Percentiles rank a stretch among this genome's conserved stretches.
phyloP scores from a whole-genome alignment of 495 filamentous ascomycete genomes.

The Tuber aestivum region DNA sequence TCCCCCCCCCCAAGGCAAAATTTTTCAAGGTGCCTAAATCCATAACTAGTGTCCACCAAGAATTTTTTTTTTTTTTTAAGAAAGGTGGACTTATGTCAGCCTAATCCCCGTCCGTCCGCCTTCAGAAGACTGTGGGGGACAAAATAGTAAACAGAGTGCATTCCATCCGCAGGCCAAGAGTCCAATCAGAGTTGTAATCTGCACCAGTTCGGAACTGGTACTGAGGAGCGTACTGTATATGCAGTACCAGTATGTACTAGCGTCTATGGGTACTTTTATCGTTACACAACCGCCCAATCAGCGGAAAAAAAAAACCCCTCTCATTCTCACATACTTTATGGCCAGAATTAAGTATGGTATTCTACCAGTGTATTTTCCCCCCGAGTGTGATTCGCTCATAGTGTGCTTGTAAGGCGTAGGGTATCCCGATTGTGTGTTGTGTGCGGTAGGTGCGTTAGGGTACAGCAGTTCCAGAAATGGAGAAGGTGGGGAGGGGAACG shows the following conservation, averaged over 20 bases:
- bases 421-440: background rate
- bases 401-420: background rate
- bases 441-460: background rate
- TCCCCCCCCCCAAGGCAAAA: background rate
- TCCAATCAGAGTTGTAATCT: background rate
- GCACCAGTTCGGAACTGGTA: background rate
- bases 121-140: background rate
- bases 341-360: too few species aligned
- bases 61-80: too few species aligned
- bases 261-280: too few species aligned
- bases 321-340: too few species aligned
- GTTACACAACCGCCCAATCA: too few species aligned
- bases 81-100: background rate
- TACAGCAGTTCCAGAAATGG: background rate
- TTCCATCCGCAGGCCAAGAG: background rate
- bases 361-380: background rate
- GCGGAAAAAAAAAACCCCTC: too few species aligned
- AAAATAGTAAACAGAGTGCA: background rate
- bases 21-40: background rate
- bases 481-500: background rate
- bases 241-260: too few species aligned
- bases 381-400: background rate
- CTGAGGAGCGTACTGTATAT: background rate
- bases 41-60: background rate
- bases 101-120: background rate